These are phyloP conservation scores for Amaranthus tricolor DNA, from an alignment of 179 eudicot genomes.

Conservation along the genomic window DNA sequence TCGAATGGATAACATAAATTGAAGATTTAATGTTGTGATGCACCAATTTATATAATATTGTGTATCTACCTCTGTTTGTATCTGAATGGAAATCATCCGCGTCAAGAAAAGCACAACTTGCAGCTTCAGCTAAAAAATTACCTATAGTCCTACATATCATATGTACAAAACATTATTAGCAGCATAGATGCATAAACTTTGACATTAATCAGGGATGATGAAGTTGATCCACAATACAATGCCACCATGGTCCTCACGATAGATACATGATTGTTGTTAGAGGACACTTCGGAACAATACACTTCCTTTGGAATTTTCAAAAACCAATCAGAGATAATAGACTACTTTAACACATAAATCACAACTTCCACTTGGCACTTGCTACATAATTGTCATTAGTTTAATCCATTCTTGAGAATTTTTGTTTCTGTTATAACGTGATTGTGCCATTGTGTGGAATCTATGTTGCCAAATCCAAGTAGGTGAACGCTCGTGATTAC, in stretches of 20 bases:
- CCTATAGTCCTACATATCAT: conserved; percentile 65
- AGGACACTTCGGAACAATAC: background rate
- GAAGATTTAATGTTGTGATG: background rate
- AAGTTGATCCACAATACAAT: background rate
- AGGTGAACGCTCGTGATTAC: background rate
- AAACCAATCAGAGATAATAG: background rate
- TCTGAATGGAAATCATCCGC: conserved; percentile 92
- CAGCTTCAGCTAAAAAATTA: conserved; percentile 54
- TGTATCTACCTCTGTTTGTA: conserved; percentile 71
- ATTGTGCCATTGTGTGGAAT: background rate
- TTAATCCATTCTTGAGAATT: background rate
- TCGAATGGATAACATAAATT: background rate
- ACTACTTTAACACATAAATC: background rate
- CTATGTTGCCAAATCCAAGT: background rate
- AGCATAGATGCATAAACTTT: background rate
- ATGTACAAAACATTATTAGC: background rate
- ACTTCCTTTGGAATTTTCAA: background rate
- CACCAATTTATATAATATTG: background rate
- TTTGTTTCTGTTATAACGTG: background rate
- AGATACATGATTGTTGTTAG: background rate
- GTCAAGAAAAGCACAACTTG: conserved; percentile 62
- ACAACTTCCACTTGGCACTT: background rate
- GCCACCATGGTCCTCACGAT: background rate
- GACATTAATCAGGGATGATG: background rate
- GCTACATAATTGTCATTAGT: background rate